These are phyloP conservation scores for bread wheat (Triticum aestivum) DNA, from an alignment of 176 grass and related monocot genomes.

Conservation along the genomic window IWGSC_CS_RefSeq_v2.1 NC_057794.1:314414569-314415068, in stretches of 20 bases:
- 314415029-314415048: not conserved
- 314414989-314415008: not conserved
- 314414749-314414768: not conserved
- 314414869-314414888: not conserved
- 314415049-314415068: too few species aligned
- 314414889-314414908: too few species aligned
- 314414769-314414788: not conserved
- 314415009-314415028: not conserved
- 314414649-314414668: not conserved
- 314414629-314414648: conserved; percentile 9
- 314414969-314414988: conserved; percentile 10
- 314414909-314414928: too few species aligned
- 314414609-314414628: not conserved
- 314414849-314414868: not conserved
- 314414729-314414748: not conserved
- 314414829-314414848: not conserved
- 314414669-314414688: not conserved
- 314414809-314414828: not conserved
- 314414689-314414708: not conserved
- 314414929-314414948: not conserved
- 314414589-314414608: not conserved
- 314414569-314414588: not conserved
- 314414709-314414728: not conserved
- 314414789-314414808: not conserved
- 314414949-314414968: not conserved